Conservation (phyloP, 805 yeast species). For the Kluyveromyces wickerhamii region DNA sequence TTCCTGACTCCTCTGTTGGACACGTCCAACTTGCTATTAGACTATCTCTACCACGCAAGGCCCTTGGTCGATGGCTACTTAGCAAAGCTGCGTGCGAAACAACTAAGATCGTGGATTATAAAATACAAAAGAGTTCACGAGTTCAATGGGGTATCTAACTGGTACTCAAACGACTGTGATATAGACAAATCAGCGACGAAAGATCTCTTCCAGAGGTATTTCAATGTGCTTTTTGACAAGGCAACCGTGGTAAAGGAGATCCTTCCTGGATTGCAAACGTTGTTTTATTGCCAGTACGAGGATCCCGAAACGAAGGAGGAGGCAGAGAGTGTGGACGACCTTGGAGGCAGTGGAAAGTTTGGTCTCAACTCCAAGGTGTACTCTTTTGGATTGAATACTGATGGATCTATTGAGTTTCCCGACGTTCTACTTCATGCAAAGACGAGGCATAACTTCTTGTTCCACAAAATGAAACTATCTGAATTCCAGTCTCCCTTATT, state of each 20-base stretch:
- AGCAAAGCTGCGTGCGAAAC: constrained; percentile 1
- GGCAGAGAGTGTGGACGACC: constrained; percentile 5
- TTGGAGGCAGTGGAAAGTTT: constrained; percentile 7
- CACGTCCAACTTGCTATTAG: constrained; percentile 11
- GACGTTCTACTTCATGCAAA: constrained; percentile 19
- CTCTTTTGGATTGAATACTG: constrained; percentile 18
- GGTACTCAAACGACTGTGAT: constrained; percentile 6
- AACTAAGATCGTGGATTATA: background rate
- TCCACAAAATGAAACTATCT: too few relatives aligned
- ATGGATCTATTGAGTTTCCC: constrained; percentile 14
- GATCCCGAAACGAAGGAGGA: background rate
- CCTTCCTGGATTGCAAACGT: constrained; percentile 8
- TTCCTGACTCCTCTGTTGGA: constrained; percentile 6
- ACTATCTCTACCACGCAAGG: constrained; percentile 11
- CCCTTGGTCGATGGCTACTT: constrained; percentile 11
- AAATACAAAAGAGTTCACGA: constrained; percentile 6
- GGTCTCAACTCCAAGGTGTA: constrained; percentile 10
- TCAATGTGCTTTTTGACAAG: constrained; percentile 8
- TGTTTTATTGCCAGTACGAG: constrained; percentile 1
- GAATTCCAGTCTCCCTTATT: constrained; percentile 17
- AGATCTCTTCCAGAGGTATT: constrained; percentile 7
- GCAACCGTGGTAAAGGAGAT: constrained; percentile 9
- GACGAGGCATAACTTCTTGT: constrained; percentile 20
- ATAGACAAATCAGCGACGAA: constrained; percentile 1
- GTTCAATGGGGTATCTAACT: constrained; percentile 8